These are phyloP conservation scores for Boeremia exigua DNA, from an alignment of 2,329 filamentous ascomycete genomes.

Conservation along the genomic window DNA sequence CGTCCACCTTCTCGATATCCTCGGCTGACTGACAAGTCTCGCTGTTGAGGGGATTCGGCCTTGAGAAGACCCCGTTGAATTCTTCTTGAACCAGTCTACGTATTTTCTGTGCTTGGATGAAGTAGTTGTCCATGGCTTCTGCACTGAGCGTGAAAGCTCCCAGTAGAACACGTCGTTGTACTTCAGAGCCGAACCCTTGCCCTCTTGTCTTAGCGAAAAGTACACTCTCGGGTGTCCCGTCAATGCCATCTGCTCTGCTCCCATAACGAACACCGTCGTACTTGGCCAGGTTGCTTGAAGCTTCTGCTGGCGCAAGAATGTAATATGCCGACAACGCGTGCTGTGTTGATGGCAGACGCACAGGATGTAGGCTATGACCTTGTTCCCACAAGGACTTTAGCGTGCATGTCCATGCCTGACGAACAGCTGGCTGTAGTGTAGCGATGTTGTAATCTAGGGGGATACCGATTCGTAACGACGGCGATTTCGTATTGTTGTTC, in stretches of 20 bases:
- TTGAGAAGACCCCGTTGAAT: conserved; percentile 79
- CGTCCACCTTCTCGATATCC: conserved; percentile 74
- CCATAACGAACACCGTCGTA: conserved; percentile 98
- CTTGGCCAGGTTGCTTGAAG: conserved; percentile 93
- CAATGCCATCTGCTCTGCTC: conserved; percentile 60
- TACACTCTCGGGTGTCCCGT: conserved; percentile 59
- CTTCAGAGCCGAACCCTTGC: conserved; percentile 79
- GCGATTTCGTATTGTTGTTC: background rate
- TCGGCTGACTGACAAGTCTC: conserved; percentile 48
- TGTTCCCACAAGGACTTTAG: conserved; percentile 64
- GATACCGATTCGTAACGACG: conserved; percentile 59
- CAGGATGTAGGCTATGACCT: conserved; percentile 75
- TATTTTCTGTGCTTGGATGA: conserved; percentile 89
- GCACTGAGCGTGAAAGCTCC: conserved; percentile 91
- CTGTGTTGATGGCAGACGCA: conserved; percentile 83
- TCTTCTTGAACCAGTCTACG: conserved; percentile 83
- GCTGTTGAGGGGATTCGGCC: conserved; percentile 69
- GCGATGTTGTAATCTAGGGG: conserved; percentile 84
- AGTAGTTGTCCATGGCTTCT: conserved; percentile 93
- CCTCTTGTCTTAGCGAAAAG: conserved; percentile 76
- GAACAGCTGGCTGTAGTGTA: conserved; percentile 75
- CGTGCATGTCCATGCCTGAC: conserved; percentile 70
- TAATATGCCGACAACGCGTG: conserved; percentile 94
- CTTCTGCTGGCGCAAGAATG: conserved; percentile 91
- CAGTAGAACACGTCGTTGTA: conserved; percentile 83